Evolutionary conservation across 1,139 yeast genomes (phyloP).

Genomic region (Blastobotrys niveus): DNA sequence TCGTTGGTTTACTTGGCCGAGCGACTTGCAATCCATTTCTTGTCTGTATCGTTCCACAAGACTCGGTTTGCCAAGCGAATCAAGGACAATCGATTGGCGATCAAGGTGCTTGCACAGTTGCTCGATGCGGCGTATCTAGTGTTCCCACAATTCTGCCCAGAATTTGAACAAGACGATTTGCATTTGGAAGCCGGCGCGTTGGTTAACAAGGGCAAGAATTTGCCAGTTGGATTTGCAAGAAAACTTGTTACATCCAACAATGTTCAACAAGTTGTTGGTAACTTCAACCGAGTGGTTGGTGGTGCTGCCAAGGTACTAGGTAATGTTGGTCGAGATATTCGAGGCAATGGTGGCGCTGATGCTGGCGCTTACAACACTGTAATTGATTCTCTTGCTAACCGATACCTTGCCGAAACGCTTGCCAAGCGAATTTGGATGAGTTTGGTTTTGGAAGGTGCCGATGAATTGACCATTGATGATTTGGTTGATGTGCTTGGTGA

Average conservation of each 20-base stretch:
- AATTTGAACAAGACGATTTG: constrained; percentile 37
- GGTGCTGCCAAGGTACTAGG: constrained; percentile 31
- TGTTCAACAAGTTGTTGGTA: constrained; percentile 28
- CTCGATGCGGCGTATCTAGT: constrained; percentile 35
- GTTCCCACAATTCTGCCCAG: constrained; percentile 36
- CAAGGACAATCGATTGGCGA: constrained; percentile 35
- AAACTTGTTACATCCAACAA: constrained; percentile 23
- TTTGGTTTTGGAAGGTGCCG: constrained; percentile 38
- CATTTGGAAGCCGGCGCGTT: constrained; percentile 29
- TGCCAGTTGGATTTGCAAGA: constrained; percentile 19
- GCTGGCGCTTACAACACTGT: constrained; percentile 30
- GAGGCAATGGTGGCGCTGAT: constrained; percentile 16
- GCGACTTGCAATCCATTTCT: constrained; percentile 35
- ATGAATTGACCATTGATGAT: constrained; percentile 34
- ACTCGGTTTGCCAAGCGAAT: constrained; percentile 39
- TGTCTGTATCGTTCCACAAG: constrained; percentile 40
- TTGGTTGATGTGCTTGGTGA: constrained; percentile 36
- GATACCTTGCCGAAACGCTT: constrained; percentile 30
- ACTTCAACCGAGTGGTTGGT: constrained; percentile 30
- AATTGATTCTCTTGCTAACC: constrained; percentile 33
- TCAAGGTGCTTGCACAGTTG: constrained; percentile 31
- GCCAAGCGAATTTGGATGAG: constrained; percentile 41
- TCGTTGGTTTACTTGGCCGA: constrained; percentile 37
- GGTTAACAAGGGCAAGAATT: constrained; percentile 22
- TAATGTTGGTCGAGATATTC: constrained; percentile 30